phyloP scores from a whole-genome alignment of 768 basidiomycete species.

The Cystofilobasidium bisporidii region DNA sequence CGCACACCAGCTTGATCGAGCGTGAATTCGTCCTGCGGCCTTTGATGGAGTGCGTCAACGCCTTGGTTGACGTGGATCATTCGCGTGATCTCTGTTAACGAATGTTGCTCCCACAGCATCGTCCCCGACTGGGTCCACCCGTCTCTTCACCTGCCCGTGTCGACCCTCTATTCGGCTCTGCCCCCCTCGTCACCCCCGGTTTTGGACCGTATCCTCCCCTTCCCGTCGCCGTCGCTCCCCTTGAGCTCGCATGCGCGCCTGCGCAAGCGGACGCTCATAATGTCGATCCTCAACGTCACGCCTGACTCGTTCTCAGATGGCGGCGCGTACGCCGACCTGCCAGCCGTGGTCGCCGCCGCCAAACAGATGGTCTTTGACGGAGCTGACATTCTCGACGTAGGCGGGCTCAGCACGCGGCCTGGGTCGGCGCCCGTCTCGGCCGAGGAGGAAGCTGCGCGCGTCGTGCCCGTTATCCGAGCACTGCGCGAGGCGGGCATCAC shows the following conservation, averaged over 20 bases:
- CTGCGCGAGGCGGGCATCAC: slow-evolving; percentile 44
- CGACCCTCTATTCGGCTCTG: slow-evolving; percentile 31
- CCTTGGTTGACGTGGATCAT: no score
- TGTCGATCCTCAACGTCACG: slow-evolving; percentile 87
- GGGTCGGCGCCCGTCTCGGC: slow-evolving; percentile 56
- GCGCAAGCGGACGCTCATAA: slow-evolving; percentile 49
- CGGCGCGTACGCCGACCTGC: slow-evolving; percentile 20
- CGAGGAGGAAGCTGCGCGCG: slow-evolving; percentile 62
- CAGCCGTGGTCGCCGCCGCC: slow-evolving; percentile 14
- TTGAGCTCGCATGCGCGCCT: slow-evolving; percentile 17
- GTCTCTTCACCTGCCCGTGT: slow-evolving; percentile 20
- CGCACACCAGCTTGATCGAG: slow-evolving; percentile 71
- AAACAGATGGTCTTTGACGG: slow-evolving; percentile 42
- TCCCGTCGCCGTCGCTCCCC: slow-evolving; percentile 28
- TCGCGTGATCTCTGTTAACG: slow-evolving; percentile 26
- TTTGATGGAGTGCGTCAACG: slow-evolving; percentile 64
- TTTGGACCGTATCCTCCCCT: slow-evolving; percentile 32
- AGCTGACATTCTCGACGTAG: slow-evolving; percentile 77
- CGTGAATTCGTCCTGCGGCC: slow-evolving; percentile 88
- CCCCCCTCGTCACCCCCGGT: slow-evolving; percentile 17
- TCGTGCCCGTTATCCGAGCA: slow-evolving; percentile 59
- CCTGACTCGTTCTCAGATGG: slow-evolving; percentile 97
- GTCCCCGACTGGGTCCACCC: slow-evolving; percentile 43
- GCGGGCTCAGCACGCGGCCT: slow-evolving; percentile 88
- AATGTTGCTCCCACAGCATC: slow-evolving; percentile 49